These are phyloP conservation scores for Schizothecium vesticola DNA, from an alignment of 495 filamentous ascomycete species.

Conservation along the genomic window DNA sequence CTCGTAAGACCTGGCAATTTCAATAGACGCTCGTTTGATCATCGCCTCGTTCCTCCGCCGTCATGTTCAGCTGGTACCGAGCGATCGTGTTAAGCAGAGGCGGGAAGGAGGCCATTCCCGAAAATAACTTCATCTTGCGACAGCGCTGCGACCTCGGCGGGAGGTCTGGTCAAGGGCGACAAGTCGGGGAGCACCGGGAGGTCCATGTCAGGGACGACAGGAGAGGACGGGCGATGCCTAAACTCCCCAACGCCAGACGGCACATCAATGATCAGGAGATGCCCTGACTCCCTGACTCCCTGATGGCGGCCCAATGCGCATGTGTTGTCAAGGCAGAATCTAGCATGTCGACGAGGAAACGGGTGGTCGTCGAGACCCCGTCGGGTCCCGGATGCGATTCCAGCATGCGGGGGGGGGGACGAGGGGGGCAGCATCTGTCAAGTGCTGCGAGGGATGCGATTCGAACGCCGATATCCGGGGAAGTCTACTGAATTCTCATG, in stretches of 20 bases:
- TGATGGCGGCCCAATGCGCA: slow-evolving; percentile 13
- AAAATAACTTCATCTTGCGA: background rate
- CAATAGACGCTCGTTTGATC: slow-evolving; percentile 26
- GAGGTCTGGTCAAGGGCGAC: no score
- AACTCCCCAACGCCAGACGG: background rate
- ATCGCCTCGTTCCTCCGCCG: slow-evolving; percentile 1
- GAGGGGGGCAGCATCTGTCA: background rate
- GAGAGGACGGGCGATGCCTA: background rate
- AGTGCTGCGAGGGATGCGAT: background rate
- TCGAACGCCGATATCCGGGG: background rate
- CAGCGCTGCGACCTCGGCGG: background rate
- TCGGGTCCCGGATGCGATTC: background rate
- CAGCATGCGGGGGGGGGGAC: slow-evolving; percentile 1
- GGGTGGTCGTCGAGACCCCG: background rate
- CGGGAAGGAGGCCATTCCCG: background rate
- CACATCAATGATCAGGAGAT: background rate
- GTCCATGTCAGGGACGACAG: background rate
- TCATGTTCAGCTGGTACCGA: background rate
- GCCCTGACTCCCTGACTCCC: no score
- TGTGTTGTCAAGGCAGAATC: background rate
- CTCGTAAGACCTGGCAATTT: slow-evolving; percentile 26
- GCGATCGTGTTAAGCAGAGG: slow-evolving; percentile 2
- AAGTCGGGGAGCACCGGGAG: background rate
- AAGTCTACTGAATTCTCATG: background rate
- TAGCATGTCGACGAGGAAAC: slow-evolving; percentile 1